Evolutionary conservation across 306 rosid species (phyloP).

Genomic region (Sophora flavescens): DNA sequence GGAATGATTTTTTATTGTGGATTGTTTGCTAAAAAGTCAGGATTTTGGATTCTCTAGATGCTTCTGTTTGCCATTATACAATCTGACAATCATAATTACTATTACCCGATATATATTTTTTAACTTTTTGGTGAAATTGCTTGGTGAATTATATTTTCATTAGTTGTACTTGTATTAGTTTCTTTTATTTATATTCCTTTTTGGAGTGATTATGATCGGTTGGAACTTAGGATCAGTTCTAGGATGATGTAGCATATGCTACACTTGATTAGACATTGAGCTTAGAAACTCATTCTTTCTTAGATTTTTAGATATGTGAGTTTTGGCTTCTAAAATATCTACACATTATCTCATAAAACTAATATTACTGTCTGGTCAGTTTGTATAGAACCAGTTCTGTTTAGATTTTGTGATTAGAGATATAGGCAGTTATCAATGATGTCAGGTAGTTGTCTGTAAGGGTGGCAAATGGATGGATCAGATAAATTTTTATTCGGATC

Average conservation of each 20-base stretch:
- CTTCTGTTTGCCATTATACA: too few relatives aligned
- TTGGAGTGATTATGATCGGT: too few relatives aligned
- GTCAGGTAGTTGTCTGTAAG: conserved; percentile 26
- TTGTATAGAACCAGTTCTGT: conserved; percentile 18
- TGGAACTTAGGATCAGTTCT: neutral
- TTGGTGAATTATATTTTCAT: neutral
- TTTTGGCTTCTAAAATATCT: neutral
- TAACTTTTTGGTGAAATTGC: neutral
- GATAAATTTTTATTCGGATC: too few relatives aligned
- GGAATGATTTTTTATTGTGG: neutral
- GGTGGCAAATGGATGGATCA: too few relatives aligned
- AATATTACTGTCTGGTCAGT: conserved; percentile 13
- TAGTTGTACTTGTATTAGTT: neutral
- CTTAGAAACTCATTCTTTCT: neutral
- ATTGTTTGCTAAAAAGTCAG: neutral
- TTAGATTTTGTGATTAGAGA: neutral
- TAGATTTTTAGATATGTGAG: neutral
- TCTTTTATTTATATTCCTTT: neutral
- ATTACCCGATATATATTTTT: too few relatives aligned
- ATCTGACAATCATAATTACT: too few relatives aligned
- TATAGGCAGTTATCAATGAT: neutral
- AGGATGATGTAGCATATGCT: neutral
- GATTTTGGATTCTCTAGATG: neutral
- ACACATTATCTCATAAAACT: neutral
- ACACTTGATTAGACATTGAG: neutral